phyloP scores from a whole-genome alignment of 1,139 yeast genomes.

The Candida gigantensis region DNA sequence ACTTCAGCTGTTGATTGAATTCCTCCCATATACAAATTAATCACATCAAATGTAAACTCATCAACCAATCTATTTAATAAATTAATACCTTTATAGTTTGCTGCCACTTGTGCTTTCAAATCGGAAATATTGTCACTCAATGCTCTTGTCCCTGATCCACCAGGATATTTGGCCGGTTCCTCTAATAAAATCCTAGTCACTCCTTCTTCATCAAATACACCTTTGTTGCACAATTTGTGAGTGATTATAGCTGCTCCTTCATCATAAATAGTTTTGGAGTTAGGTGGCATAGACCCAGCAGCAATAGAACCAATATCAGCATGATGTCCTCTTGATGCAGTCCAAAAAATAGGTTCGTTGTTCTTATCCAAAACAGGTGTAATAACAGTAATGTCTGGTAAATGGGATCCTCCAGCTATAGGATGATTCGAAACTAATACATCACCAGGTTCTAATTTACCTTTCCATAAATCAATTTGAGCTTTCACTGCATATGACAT shows the following conservation, averaged over 20 bases:
- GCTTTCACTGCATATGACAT: constrained; percentile 82
- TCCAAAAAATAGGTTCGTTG: constrained; percentile 42
- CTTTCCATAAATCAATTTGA: constrained; percentile 66
- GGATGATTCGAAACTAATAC: constrained; percentile 81
- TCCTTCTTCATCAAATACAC: constrained; percentile 43
- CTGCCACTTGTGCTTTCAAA: constrained; percentile 47
- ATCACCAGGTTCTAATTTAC: constrained; percentile 64
- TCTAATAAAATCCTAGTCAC: constrained; percentile 38
- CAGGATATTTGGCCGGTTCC: constrained; percentile 47
- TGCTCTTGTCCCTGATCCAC: constrained; percentile 48
- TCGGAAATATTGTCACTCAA: constrained; percentile 44
- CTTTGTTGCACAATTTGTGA: constrained; percentile 38
- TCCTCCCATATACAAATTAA: constrained; percentile 43
- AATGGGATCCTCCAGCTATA: constrained; percentile 76
- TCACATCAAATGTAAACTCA: constrained; percentile 35
- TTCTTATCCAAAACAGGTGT: constrained; percentile 51
- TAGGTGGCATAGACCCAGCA: constrained; percentile 51
- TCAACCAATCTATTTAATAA: constrained; percentile 32
- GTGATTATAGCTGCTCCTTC: constrained; percentile 49
- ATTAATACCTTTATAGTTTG: constrained; percentile 43
- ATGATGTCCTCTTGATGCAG: constrained; percentile 50
- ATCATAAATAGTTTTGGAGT: constrained; percentile 43
- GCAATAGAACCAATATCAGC: constrained; percentile 50
- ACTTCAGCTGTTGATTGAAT: constrained; percentile 45
- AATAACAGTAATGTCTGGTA: constrained; percentile 82